Conservation (phyloP, 768 basidiomycete species). For the Lactarius sanguifluus region DNA sequence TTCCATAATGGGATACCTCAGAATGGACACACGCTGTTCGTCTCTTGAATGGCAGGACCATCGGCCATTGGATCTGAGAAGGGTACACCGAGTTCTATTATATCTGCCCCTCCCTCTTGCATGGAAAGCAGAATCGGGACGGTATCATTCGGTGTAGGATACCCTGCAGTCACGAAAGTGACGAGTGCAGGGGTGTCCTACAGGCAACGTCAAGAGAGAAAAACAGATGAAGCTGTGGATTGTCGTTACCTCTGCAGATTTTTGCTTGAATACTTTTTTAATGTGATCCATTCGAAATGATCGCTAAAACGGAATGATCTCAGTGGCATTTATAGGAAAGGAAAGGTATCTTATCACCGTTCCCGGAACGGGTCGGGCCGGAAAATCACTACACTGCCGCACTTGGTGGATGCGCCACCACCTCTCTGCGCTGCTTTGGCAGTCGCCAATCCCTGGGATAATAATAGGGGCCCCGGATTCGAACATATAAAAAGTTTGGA, state of each 20-base stretch:
- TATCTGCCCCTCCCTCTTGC: conserved; percentile 90
- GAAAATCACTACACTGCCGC: background rate
- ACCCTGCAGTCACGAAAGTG: conserved; percentile 95
- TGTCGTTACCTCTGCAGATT: conserved; percentile 50
- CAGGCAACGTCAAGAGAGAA: conserved; percentile 11
- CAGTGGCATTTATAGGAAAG: background rate
- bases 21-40: conserved; percentile 75
- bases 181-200: conserved; percentile 65
- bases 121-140: conserved; percentile 88
- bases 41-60: conserved; percentile 89
- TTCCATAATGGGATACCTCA: background rate
- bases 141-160: conserved; percentile 74
- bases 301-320: background rate
- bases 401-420: no score
- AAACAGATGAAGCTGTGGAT: background rate
- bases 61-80: conserved; percentile 98
- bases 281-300: conserved; percentile 60
- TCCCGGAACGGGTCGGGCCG: background rate
- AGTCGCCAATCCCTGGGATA: no score
- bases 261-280: conserved; percentile 66
- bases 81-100: conserved; percentile 93
- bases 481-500: no score
- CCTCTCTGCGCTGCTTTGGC: no score
- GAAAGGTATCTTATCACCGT: background rate
- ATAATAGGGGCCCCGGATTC: no score